Base-by-base conservation (phyloP, 108 stramenopile genomes). In the Nitzschia sp. region DNA sequence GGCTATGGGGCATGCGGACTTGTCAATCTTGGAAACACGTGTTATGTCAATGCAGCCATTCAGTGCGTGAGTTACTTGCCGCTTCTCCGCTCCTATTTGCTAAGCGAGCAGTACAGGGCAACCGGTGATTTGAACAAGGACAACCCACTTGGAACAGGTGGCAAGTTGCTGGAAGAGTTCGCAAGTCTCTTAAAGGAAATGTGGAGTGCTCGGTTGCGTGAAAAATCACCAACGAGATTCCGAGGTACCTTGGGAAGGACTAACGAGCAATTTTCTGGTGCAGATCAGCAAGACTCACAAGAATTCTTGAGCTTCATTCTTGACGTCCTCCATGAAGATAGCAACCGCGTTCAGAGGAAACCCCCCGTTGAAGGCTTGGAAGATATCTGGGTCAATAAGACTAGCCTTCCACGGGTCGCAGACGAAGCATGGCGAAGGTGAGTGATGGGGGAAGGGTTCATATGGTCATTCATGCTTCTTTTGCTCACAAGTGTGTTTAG, bases 251-350 rank as follows among this genome's bases (percentile, higher is more conserved):
- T 98, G 9, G 91, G 79, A 59, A 86, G 83, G 62, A 71, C 78
- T 53, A 86, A 86, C 65, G 65, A 66, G n/a, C 95, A 95, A 53
- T 99, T 97, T 56, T 79, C 93, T 17, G 96, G 95, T 34, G 85
- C 90, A 63, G 94, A 95, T 57, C 98, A 99, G 73, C 96, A 99
- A 71, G 98, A 99, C 70, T 87, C 93, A 37, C 92, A 96, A 73
- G 97, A 98, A 65, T 83, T 97, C 38, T 57, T 97, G 34, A 93
- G 84, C 73, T 93, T 90, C 55, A 87, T 97, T 71, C 75, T 97
- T 7, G 97, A 97, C 62, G 89, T 85, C 26, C 69, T 98, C 21
- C 95, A 97, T 67, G 94, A 96, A 61, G 97, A 97, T 70, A 89
- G 93, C 60, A 98, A 98, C 69, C 87, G 89, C 38, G 94, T 98